phyloP scores from a whole-genome alignment of 2,329 filamentous ascomycete genomes.

The Tetracladium maxilliforme region DNA sequence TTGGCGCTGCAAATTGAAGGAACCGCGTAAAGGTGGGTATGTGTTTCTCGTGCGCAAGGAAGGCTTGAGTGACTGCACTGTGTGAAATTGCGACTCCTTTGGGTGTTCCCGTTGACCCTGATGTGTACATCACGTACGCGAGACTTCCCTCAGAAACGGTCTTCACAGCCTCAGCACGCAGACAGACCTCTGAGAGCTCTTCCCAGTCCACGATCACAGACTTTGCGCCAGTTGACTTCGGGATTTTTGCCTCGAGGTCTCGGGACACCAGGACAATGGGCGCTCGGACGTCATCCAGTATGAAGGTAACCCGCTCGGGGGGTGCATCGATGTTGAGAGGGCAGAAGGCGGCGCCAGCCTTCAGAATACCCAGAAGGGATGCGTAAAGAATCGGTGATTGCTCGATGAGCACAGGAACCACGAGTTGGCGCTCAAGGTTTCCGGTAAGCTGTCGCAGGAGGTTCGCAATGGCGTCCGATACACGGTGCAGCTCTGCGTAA shows the following conservation, averaged over 20 bases:
- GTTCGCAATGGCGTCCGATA: conserved; percentile 37
- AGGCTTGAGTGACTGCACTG: conserved; percentile 61
- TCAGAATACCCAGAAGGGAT: conserved; percentile 61
- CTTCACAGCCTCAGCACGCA: too few species aligned
- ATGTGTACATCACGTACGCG: conserved; percentile 90
- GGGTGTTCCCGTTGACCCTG: conserved; percentile 74
- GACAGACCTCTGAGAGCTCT: too few species aligned
- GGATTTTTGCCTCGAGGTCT: too few species aligned
- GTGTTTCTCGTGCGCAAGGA: conserved; percentile 67
- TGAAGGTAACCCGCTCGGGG: conserved; percentile 62
- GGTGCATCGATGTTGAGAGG: conserved; percentile 71
- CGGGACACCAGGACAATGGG: too few species aligned
- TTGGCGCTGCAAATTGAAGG: conserved; percentile 82
- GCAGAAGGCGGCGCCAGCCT: conserved; percentile 74
- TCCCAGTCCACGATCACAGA: too few species aligned
- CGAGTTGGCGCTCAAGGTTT: conserved; percentile 18
- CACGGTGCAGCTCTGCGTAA: conserved; percentile 46
- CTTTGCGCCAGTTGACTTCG: too few species aligned
- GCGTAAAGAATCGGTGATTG: conserved; percentile 70
- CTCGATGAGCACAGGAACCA: conserved; percentile 65
- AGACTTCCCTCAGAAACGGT: too few species aligned
- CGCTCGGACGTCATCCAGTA: conserved; percentile 67
- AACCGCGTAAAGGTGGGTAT: conserved; percentile 68
- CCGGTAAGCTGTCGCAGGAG: conserved; percentile 11
- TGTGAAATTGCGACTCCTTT: conserved; percentile 83